A percentile compares a stretch with the other conserved stretches of the same genome.
Evolutionary conservation across 208 protist species (phyloP).

Genomic region (Histomonas meleagridis): DNA sequence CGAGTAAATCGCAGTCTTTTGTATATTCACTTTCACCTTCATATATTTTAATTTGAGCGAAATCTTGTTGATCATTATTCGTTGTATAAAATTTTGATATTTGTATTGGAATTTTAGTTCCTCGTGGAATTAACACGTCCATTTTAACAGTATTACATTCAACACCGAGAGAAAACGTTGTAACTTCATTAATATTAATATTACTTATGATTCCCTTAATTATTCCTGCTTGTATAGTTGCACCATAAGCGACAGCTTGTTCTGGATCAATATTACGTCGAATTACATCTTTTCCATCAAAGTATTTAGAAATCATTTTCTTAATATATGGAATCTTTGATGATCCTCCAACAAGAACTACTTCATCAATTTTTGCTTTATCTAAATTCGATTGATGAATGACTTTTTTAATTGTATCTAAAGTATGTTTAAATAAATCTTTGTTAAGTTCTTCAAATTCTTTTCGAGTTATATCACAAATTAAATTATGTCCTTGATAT

Average conservation of each 20-base stretch:
- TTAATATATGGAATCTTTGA: conserved; percentile 79
- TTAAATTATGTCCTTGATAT: conserved; percentile 85
- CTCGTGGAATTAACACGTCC: conserved; percentile 44
- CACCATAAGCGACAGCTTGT: conserved; percentile 92
- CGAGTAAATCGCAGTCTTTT: conserved; percentile 38
- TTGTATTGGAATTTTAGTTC: conserved; percentile 45
- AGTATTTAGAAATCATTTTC: conserved; percentile 63
- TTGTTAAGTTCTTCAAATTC: conserved; percentile 84
- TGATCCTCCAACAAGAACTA: conserved; percentile 86
- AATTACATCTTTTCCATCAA: conserved; percentile 79
- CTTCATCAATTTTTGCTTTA: conserved; percentile 82
- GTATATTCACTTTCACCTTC: conserved; percentile 39
- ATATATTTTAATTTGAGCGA: conserved; percentile 39
- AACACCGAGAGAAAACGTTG: conserved; percentile 52
- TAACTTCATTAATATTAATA: background rate
- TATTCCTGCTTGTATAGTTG: conserved; percentile 86
- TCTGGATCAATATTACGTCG: conserved; percentile 87
- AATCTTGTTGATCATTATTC: conserved; percentile 40
- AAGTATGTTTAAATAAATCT: conserved; percentile 63
- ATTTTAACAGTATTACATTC: conserved; percentile 37
- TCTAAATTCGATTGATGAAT: too few relatives aligned
- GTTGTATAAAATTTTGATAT: conserved; percentile 47
- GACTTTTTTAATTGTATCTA: conserved; percentile 64
- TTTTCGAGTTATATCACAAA: conserved; percentile 74
- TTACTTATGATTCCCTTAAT: background rate